Evolutionary conservation across 78 protist species (phyloP), one percentile per base, ranked within the genome.

Genomic region (Cyanophora paradoxa): DNA sequence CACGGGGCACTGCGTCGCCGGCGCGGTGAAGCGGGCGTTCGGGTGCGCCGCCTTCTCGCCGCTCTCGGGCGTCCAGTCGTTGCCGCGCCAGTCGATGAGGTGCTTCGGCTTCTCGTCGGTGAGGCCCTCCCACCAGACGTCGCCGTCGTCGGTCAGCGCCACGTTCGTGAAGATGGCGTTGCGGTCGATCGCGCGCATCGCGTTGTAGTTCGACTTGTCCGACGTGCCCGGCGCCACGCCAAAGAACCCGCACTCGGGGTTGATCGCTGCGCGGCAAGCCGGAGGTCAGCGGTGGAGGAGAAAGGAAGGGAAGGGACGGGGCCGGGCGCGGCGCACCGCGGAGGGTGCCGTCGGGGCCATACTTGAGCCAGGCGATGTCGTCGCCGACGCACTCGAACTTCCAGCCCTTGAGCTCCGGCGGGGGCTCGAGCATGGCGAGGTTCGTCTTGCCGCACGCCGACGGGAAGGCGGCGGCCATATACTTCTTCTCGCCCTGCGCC

Each of bases 141-240:
- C 94, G 40, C 86, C 86, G 74, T 92, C 91, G 16, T 52, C 77
- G 4, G 94, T 88, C 46, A 48, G 46, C 2, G 90, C 93, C 36
- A 90, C 92, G 67, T 94, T 94, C 54, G 95, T 88, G 73, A 92
- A 94, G 30, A 94, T 14, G 20, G 88, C 71, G 79, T 93, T 82
- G 3, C 62, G 37, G 37, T 65, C 28, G 44, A 88, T 77, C 20
- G 90, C 40, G 3, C 41, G 41, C 78, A 90, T 76, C n/a, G 91
- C 93, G 54, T 85, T 78, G 31, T 84, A 85, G 63, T 90, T 90
- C 24, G 92, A 73, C 7, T 77, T 33, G 30, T 77, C 22, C 1
- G 86, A 64, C 1, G 96, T 93, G 39, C 96, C 96, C 22, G 94
- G 94, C n/a, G 94, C 94, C 2, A 92, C 94, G 39, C 96, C 96